These are phyloP conservation scores for Teunomyces kruisii DNA, from an alignment of 805 yeast species.

Conservation along the genomic window DNA sequence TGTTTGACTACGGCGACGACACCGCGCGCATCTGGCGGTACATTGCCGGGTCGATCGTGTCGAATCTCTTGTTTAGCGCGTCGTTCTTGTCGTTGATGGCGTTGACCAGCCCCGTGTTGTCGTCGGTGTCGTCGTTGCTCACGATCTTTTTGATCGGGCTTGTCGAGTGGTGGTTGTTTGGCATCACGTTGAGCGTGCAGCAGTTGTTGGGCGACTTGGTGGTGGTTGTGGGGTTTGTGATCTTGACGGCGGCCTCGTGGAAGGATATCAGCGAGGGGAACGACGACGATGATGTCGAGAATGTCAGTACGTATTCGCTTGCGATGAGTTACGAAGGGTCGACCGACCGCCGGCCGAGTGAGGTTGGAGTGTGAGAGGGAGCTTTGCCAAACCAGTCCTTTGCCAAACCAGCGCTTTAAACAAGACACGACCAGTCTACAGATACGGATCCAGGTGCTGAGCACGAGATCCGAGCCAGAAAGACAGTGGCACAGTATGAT, in stretches of 20 bases:
- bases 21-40: conserved; percentile 42
- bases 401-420: too few species aligned
- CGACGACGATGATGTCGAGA: conserved; percentile 45
- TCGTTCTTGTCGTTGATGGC: conserved; percentile 77
- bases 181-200: conserved; percentile 49
- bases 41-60: conserved; percentile 52
- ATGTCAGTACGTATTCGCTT: conserved; percentile 41
- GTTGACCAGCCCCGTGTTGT: conserved; percentile 79
- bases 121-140: conserved; percentile 65
- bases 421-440: too few species aligned
- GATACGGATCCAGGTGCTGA: too few species aligned
- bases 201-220: conserved; percentile 70
- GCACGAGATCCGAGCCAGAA: too few species aligned
- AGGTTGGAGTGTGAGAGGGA: too few species aligned
- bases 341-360: neutral
- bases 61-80: conserved; percentile 69
- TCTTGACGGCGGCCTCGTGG: conserved; percentile 68
- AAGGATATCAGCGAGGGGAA: conserved; percentile 55
- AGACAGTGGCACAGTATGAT: too few species aligned
- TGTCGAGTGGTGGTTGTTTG: conserved; percentile 70
- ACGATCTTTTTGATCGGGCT: conserved; percentile 80
- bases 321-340: conserved; percentile 30
- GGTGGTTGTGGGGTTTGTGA: conserved; percentile 65
- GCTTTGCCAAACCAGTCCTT: too few species aligned
- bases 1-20: conserved; percentile 47